Percentiles rank a stretch among this genome's conserved stretches.
phyloP scores from a whole-genome alignment of 148 eudicot genomes.

The Heliosperma pusillum region DNA sequence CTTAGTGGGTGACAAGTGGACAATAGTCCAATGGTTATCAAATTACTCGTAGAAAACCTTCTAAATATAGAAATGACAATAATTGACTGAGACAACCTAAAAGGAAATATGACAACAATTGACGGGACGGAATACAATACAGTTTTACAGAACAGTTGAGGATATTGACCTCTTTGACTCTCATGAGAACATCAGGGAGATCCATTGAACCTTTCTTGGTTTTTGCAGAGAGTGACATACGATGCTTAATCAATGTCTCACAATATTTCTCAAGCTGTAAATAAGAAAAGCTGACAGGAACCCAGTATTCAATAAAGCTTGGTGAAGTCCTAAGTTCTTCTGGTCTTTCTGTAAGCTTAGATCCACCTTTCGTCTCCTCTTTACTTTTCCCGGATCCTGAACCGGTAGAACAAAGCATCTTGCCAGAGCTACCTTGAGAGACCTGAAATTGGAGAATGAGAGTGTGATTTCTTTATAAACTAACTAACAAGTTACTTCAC shows the following conservation, averaged over 20 bases:
- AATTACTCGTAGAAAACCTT: no score
- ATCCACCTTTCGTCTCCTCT: slow-evolving; percentile 16
- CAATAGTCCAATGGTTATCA: no score
- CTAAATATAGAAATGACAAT: no score
- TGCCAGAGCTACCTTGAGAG: neutral
- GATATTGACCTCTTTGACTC: slow-evolving; percentile 49
- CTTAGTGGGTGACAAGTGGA: no score
- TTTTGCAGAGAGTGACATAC: slow-evolving; percentile 39
- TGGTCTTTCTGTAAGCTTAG: neutral
- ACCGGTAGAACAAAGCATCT: neutral
- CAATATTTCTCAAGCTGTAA: slow-evolving; percentile 92
- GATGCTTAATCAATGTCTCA: slow-evolving; percentile 45
- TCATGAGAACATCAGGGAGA: slow-evolving; percentile 45
- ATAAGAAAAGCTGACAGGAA: slow-evolving; percentile 64
- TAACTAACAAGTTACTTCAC: no score
- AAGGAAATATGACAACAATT: no score
- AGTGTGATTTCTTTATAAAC: no score
- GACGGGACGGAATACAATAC: neutral
- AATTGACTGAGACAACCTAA: no score
- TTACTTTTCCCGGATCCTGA: slow-evolving; percentile 11
- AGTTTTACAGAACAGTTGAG: neutral
- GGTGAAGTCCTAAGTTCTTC: slow-evolving; percentile 28
- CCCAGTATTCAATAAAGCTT: slow-evolving; percentile 68
- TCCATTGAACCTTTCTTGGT: slow-evolving; percentile 40
- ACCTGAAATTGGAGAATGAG: slow-evolving; percentile 2